A percentile compares a stretch with the other conserved stretches of the same genome.
phyloP scores from a whole-genome alignment of 768 basidiomycete genomes.

The Stropharia rugosoannulata region DNA sequence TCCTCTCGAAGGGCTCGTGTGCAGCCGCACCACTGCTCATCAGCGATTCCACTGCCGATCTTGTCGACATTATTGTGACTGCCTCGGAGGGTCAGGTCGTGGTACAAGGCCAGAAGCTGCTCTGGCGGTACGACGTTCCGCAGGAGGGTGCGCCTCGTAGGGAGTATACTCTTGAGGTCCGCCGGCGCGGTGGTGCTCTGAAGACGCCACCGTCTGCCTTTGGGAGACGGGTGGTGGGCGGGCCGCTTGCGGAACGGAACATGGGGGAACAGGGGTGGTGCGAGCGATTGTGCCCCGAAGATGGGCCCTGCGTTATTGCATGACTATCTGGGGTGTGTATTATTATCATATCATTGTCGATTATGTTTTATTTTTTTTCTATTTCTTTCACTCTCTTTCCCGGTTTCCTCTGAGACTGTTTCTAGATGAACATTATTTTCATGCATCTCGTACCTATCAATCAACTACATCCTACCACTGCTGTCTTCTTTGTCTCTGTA shows the following conservation, averaged over 20 bases:
- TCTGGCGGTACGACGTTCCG: constrained; percentile 56
- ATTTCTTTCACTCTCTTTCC: background rate
- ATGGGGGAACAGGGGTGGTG: constrained; percentile 8
- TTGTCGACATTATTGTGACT: constrained; percentile 40
- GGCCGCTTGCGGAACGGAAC: background rate
- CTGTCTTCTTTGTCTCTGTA: background rate
- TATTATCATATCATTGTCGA: background rate
- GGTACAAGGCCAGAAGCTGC: constrained; percentile 46
- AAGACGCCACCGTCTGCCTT: constrained; percentile 11
- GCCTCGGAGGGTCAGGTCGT: constrained; percentile 42
- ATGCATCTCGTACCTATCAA: background rate
- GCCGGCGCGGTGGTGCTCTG: constrained; percentile 28
- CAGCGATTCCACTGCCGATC: constrained; percentile 7
- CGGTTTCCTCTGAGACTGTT: background rate
- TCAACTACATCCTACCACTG: background rate
- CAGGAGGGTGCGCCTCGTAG: constrained; percentile 24
- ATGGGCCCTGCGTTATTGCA: constrained; percentile 17
- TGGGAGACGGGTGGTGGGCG: constrained; percentile 10
- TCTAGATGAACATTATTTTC: background rate
- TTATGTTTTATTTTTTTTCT: background rate
- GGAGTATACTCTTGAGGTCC: constrained; percentile 35
- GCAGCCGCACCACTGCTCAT: constrained; percentile 8
- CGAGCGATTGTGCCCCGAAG: constrained; percentile 19
- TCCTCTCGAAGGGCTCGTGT: background rate
- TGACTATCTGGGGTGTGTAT: constrained; percentile 6